Evolutionary conservation across 345 rosid species (phyloP).

Genomic region (Populus tremula): DNA sequence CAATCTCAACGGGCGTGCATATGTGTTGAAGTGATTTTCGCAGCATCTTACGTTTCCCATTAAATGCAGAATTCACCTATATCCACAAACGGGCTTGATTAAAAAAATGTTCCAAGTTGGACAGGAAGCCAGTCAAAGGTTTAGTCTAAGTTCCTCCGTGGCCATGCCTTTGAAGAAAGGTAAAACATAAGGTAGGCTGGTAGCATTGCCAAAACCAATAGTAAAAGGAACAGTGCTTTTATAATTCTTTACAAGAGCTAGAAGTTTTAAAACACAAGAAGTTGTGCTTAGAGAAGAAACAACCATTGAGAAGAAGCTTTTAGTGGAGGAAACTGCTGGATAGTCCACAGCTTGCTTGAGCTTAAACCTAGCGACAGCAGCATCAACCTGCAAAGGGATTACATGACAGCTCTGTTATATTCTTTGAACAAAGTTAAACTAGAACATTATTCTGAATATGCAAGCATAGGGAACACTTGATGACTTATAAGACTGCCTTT

Average conservation of each 20-base stretch:
- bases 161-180: no score
- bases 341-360: constrained; percentile 71
- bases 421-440: neutral
- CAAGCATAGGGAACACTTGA: no score
- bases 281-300: neutral
- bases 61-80: constrained; percentile 87
- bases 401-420: neutral
- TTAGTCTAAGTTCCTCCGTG: neutral
- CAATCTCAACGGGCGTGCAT: constrained; percentile 59
- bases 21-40: constrained; percentile 77
- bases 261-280: neutral
- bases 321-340: constrained; percentile 68
- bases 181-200: neutral
- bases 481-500: neutral
- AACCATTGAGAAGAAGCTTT: constrained; percentile 92
- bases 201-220: neutral
- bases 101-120: neutral
- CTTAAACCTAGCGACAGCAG: constrained; percentile 80
- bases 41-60: constrained; percentile 84
- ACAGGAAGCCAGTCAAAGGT: neutral
- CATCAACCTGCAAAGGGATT: constrained; percentile 67
- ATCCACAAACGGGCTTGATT: neutral
- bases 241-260: neutral
- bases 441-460: neutral
- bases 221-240: neutral